Evolutionary conservation across 169 alveolate species (phyloP).

Genomic region (Cryptosporidium bovis): DNA sequence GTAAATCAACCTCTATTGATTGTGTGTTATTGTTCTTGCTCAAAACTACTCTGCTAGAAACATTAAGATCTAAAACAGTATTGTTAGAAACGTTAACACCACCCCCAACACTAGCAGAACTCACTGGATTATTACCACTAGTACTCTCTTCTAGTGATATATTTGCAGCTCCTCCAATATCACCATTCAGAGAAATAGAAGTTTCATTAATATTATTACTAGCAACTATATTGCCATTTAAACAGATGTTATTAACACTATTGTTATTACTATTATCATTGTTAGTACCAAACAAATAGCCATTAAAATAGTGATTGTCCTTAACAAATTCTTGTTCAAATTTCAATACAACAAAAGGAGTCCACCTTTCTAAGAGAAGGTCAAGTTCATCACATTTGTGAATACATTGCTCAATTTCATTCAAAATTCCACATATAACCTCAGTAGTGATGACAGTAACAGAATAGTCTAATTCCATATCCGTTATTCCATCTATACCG

Average conservation of each 20-base stretch:
- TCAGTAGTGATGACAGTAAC: constrained; percentile 23
- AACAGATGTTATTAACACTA: neutral
- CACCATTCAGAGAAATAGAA: neutral
- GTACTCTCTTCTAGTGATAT: neutral
- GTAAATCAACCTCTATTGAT: neutral
- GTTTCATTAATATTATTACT: neutral
- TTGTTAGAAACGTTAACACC: neutral
- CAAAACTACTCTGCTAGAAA: neutral
- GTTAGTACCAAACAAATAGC: neutral
- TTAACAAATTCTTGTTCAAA: constrained; percentile 35
- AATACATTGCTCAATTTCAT: constrained; percentile 58
- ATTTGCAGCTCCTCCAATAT: neutral
- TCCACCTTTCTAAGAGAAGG: constrained; percentile 47
- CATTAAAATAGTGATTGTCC: neutral
- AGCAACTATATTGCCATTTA: no score
- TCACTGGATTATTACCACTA: neutral
- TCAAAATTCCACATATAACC: constrained; percentile 59
- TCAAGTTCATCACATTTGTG: constrained; percentile 69
- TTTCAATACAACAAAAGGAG: constrained; percentile 30
- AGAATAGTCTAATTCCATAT: neutral
- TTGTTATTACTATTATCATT: neutral
- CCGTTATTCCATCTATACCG: neutral
- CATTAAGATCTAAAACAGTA: no score
- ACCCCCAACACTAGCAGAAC: neutral
- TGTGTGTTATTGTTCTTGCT: neutral